Evolutionary conservation across 2,329 filamentous ascomycete genomes (phyloP), one percentile per base, ranked within the genome.

Genomic region (Coleophoma cylindrospora): DNA sequence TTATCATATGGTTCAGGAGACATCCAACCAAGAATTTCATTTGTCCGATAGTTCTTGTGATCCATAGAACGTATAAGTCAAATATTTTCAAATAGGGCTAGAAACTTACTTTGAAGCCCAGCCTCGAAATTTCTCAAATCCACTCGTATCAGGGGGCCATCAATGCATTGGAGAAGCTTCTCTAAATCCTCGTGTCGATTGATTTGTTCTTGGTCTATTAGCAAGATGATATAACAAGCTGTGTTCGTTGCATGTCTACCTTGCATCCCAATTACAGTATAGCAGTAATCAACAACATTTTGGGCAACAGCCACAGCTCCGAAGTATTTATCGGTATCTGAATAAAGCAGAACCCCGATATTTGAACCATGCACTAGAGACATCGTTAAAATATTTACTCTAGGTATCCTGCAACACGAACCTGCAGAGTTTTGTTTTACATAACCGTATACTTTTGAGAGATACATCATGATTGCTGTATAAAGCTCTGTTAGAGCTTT

Each of bases 11-110:
- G 40, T 15, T 49, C 17, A 7, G 15, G 21, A 11, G 51, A 52
- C 4, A 54, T 34, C 51, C 49, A 55, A 12, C n/a, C 17, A 8
- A 45, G 19, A 22, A 27, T 34, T 45, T 34, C 6, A 7, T 12
- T 45, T 27, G 19, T 19, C 19, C 19, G 19, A 19, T 19, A 19
- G 19, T 27, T 21, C 41, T 34, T 21, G 21, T 19, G 17, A 48
- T 43, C 19, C n/a, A 19, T 34, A 17, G 14, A n/a, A 3, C 45
- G 7, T n/a, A 13, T 38, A 40, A 17, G n/a, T 40, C 17, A 40
- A 19, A 19, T 19, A 19, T 19, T 19, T 19, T 19, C 19, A 19
- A 19, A 19, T 3, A 19, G 19, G 19, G 19, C 19, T 19, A 19
- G 19, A 19, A 19, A 10, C 38, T 40, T 17, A 40, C 38, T 15